Evolutionary conservation across 2,329 filamentous ascomycete genomes (phyloP), one percentile per base, ranked within the genome.

Genomic region (Geoglossum cookeanum): DNA sequence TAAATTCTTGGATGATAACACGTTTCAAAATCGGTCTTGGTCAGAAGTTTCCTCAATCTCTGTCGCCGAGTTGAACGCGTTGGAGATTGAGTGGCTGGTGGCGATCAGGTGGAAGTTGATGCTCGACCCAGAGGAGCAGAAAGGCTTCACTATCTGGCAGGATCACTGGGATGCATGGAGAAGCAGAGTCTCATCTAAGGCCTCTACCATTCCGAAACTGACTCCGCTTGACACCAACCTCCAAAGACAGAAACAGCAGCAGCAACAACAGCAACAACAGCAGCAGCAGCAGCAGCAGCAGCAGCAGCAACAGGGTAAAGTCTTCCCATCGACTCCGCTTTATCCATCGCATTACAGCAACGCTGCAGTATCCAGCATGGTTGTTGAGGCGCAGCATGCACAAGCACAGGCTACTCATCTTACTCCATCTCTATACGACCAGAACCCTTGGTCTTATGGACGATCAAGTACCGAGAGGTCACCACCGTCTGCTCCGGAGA

Each of bases 1-100:
- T 80, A 96, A 96, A 73, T 96, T 95, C 66, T 75, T 95, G 62
- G 90, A 96, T 66, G 90, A 95, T 75, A 95, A 95, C 72, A 96
- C 90, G 4, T 96, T 96, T 71, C 90, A 95, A 76, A 96, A 95
- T 72, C 85, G 87, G 57, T 95, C 90, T 1, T 96, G 90, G 90
- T 87, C 90, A 4, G 90, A 96, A 67, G 90, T 96, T 56, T 95
- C 88, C 70, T 87, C 87, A 60, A 94, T 96, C 62, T 76, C 83
- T 35, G 88, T 95, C 22, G 72, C 78, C 2, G 88, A 95, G 66
- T 77, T 96, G 63, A 95, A 95, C 72, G 75, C 78, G 59, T 78
- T 94, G 68, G 90, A 96, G 74, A 80, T 84, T 64, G 85, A 94
- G 64, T 96, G 90, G 90, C 77, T 96, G 45, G 76, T 80, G 57